Evolutionary conservation across 1,284 basidiomycete species (phyloP), one percentile per base, ranked within the genome.

Genomic region (Apiotrichum siamense): DNA sequence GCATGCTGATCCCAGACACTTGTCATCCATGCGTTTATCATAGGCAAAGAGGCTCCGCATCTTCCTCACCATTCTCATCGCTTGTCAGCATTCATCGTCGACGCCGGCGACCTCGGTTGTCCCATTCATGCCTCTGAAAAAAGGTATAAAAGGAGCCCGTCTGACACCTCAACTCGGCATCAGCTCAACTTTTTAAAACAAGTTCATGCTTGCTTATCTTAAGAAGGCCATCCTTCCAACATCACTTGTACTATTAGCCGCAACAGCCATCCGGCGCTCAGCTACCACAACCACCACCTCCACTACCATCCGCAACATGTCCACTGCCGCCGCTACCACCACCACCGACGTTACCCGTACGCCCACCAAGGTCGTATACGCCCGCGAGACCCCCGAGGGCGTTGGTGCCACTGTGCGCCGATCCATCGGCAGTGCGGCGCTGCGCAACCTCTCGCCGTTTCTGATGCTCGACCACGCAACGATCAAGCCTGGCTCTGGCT

Each of bases 371-470:
- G 81, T 81, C 55, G 85, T 94, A 10, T 76, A 66, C 47, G 83
- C 90, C 0, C 74, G 84, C 17, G 90, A 96, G 71, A 86, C 84
- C 3, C 75, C 83, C 17, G 94, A 97, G 79, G 91, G 92, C n/a
- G 86, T 77, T 4, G 91, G 90, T 11, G 91, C 87, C 7, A 77
- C 79, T 40, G 93, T 97, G n/a, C 81, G 91, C 53, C 80, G 94
- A 40, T 88, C 86, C 25, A 96, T 97, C 60, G 93, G 93, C 12
- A 81, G 83, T 1, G 77, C 77, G 67, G 77, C 73, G 40, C 77
- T 97, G 21, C 79, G 83, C 49, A 96, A 92, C 69, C 76, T 96
- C 41, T 85, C 85, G 0, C 93, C 92, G 0, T 97, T 97, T 77
- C 77, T 97, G 49, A 87, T 96, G 86, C 63, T 70, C n/a, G 66